phyloP scores from a whole-genome alignment of 352 stramenopile genomes.

The Phytophthora sp. region DNA sequence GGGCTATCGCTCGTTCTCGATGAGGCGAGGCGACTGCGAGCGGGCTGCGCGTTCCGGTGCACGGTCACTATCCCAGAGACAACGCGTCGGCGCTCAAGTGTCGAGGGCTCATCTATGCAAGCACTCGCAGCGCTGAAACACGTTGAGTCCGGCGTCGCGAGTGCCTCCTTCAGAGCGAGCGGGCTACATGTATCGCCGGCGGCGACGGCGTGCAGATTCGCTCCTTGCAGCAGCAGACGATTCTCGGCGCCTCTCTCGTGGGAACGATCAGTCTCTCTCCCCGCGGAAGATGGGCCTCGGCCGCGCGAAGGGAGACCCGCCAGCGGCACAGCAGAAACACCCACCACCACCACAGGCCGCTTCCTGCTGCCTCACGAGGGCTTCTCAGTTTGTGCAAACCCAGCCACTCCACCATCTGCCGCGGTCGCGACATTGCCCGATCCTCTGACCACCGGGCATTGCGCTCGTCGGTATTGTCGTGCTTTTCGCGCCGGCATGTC shows the following conservation, averaged over 20 bases:
- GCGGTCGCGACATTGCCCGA: conserved; percentile 1
- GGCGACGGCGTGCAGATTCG: too few species aligned
- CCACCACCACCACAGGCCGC: conserved; percentile 2
- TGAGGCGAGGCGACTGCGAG: too few species aligned
- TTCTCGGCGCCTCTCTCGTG: neutral
- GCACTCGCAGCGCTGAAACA: conserved; percentile 5
- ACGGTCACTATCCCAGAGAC: neutral
- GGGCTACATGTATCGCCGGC: neutral
- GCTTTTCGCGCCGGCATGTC: too few species aligned
- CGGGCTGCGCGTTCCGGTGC: conserved; percentile 1
- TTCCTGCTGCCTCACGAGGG: neutral
- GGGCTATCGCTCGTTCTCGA: neutral
- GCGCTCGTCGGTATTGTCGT: neutral
- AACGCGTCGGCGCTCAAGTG: neutral
- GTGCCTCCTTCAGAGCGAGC: neutral
- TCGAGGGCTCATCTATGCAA: conserved; percentile 14
- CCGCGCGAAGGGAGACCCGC: too few species aligned
- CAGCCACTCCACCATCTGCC: neutral
- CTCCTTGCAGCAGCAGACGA: too few species aligned
- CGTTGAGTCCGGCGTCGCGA: neutral
- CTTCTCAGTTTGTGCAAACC: conserved; percentile 10
- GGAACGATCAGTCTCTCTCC: conserved; percentile 5
- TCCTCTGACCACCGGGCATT: neutral
- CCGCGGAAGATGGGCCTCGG: conserved; percentile 7
- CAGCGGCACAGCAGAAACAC: too few species aligned